A percentile compares a stretch with the other conserved stretches of the same genome.
Evolutionary conservation across 2,329 filamentous ascomycete genomes (phyloP).

Genomic region (Chrysoporthe cubensis): DNA sequence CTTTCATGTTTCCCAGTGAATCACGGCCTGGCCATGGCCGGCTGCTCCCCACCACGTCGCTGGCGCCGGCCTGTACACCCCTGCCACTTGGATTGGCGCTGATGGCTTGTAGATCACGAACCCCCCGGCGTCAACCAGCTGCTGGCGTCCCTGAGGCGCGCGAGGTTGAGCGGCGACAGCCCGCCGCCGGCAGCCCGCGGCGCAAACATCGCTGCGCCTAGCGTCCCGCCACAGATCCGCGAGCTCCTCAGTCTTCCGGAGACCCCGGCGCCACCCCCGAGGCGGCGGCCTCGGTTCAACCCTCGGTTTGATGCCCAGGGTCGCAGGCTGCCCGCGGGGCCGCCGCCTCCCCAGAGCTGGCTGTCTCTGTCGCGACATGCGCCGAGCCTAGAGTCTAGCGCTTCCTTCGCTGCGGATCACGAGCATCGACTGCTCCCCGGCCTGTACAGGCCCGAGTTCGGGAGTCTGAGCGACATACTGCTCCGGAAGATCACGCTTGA

Average conservation of each 20-base stretch:
- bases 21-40: neutral
- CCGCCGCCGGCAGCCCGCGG: conserved; percentile 28
- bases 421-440: conserved; percentile 45
- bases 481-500: conserved; percentile 55
- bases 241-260: conserved; percentile 64
- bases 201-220: conserved; percentile 43
- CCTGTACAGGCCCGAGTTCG: conserved; percentile 46
- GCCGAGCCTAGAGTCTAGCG: conserved; percentile 23
- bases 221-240: conserved; percentile 62
- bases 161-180: conserved; percentile 37
- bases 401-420: conserved; percentile 4
- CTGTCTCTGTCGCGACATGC: conserved; percentile 41
- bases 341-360: conserved; percentile 64
- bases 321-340: conserved; percentile 59
- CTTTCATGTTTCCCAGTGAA: neutral
- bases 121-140: conserved; percentile 61
- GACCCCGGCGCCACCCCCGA: conserved; percentile 55
- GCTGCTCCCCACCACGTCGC: neutral
- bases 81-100: conserved; percentile 18
- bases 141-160: conserved; percentile 59
- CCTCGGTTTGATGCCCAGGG: conserved; percentile 51
- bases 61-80: neutral
- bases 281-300: conserved; percentile 48
- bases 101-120: conserved; percentile 37
- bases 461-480: conserved; percentile 56